Base-by-base conservation (phyloP, 1,284 basidiomycete genomes). In the Melampsora larici-populina region DNA sequence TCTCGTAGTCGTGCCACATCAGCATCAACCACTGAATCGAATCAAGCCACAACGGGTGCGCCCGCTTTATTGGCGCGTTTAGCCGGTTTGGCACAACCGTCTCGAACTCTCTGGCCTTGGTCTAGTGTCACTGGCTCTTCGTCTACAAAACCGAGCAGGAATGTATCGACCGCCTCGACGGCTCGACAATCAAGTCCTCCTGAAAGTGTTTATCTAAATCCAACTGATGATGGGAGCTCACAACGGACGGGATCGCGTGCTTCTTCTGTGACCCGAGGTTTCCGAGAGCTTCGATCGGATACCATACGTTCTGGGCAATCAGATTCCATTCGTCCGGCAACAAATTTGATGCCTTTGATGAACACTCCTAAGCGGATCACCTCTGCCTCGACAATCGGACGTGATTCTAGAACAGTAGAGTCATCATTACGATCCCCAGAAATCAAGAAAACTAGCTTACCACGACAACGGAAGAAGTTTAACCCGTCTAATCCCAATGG, bases 401-500 rank as follows among this genome's bases (percentile, higher is more conserved):
- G 66, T 70, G 36, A 79, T 62, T 8, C 46, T 46, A 43, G 78
- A 66, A 26, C 18, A 68, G 75, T 51, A 67, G 77, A 62, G 64
- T 78, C 46, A 64, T 63, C 17, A 70, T 75, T 21, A 62, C 79
- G 0, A 80, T 51, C 70, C 81, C 48, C 82, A 81, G 82, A 78
- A 78, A 33, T 79, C 49, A n/a, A 36, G 29, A 65, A 65, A 26
- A 70, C 40, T 48, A 63, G 49, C 48, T 33, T 58, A 40, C 66
- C 66, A 9, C 65, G 43, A 48, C 67, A 68, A 43, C 36, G 48
- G 26, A 13, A 88, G 88, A 78, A 87, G 87, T 0, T 92, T 36
- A 78, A 78, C 65, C 91, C 17, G 85, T 90, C 62, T 86, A 85
- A 33, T 90, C 89, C 6, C 33, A 80, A 15, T 78, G 29, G 72